phyloP scores from a whole-genome alignment of 116 monocot genomes.

The Posidonia oceanica region DNA sequence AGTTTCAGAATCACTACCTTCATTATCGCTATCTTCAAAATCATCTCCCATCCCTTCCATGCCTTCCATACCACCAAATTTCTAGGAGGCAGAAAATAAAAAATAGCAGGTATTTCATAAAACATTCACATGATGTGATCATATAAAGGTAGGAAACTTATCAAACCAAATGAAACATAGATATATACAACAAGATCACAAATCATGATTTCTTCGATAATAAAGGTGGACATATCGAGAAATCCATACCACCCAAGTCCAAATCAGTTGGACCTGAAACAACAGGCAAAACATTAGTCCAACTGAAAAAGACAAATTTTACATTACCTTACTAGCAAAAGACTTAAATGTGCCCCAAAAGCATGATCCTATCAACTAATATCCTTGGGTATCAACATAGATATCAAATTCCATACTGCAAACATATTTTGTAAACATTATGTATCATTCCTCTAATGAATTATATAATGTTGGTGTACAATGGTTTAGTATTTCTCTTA shows the following conservation, averaged over 20 bases:
- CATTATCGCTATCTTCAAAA: conserved; percentile 5
- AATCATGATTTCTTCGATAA: neutral
- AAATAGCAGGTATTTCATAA: neutral
- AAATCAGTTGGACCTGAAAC: conserved; percentile 21
- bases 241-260: conserved; percentile 83
- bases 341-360: too few species aligned
- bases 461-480: too few species aligned
- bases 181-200: neutral
- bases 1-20: neutral
- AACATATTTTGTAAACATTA: too few species aligned
- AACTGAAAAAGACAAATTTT: too few species aligned
- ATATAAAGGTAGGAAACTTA: neutral
- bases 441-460: too few species aligned
- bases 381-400: too few species aligned
- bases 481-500: too few species aligned
- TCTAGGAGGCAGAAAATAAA: conserved; percentile 20
- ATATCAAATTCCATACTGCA: too few species aligned
- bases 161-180: conserved; percentile 1
- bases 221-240: conserved; percentile 38
- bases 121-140: neutral
- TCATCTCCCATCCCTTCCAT: conserved; percentile 1
- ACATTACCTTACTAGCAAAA: too few species aligned
- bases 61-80: conserved; percentile 34
- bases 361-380: too few species aligned
- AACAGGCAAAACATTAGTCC: too few species aligned